Evolutionary conservation across 2,329 filamentous ascomycete species (phyloP).

Genomic region (Leptographium lundbergii): DNA sequence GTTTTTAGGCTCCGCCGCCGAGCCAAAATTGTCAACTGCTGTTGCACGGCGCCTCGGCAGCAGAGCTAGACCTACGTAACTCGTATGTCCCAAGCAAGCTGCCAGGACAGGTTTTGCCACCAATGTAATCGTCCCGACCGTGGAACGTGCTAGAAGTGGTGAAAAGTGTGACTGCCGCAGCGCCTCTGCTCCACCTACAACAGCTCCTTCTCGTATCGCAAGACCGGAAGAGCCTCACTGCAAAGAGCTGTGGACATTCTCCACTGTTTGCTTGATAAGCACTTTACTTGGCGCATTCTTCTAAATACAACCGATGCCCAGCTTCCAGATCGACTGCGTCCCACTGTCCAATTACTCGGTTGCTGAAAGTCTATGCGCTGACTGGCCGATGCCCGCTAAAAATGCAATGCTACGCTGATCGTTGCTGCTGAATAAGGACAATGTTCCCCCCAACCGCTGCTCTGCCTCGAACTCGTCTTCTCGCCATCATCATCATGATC

Average conservation of each 20-base stretch:
- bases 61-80: too few species aligned
- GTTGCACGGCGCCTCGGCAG: too few species aligned
- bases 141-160: neutral
- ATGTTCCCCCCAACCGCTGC: neutral
- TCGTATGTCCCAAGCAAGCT: neutral
- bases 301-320: too few species aligned
- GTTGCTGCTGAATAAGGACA: neutral
- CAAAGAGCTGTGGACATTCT: neutral
- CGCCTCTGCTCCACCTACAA: neutral
- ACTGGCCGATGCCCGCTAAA: neutral
- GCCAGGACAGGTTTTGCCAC: neutral
- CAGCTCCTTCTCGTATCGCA: neutral
- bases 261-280: too few species aligned
- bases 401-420: neutral
- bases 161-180: neutral
- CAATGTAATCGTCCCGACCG: neutral
- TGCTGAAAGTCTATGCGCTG: neutral
- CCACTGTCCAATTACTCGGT: neutral
- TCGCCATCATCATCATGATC: slow-evolving; percentile 15
- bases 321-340: neutral
- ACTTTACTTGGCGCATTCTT: too few species aligned
- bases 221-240: too few species aligned
- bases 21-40: too few species aligned
- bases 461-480: neutral
- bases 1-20: too few species aligned